Conservation (phyloP, 2,329 filamentous ascomycete species). For the Basipetospora sp. region DNA sequence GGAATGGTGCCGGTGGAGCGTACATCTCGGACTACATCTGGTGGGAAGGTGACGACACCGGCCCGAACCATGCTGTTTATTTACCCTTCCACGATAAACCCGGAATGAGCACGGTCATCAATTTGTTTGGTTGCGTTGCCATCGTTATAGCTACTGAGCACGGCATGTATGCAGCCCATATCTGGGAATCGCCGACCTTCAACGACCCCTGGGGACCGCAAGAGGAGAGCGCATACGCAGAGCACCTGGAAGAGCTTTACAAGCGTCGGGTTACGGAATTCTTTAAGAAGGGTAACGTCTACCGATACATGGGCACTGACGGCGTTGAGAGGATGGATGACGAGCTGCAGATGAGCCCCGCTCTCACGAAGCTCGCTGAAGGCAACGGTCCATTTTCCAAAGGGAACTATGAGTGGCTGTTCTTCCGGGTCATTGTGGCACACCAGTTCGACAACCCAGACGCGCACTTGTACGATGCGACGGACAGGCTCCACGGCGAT, state of each 20-base stretch:
- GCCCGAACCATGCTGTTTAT: slow-evolving; percentile 1
- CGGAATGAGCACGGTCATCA: background rate
- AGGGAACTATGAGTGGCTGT: background rate
- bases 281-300: slow-evolving; percentile 1
- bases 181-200: slow-evolving; percentile 4
- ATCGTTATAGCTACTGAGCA: background rate
- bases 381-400: background rate
- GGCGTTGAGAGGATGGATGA: background rate
- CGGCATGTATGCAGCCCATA: slow-evolving; percentile 1
- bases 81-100: background rate
- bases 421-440: background rate
- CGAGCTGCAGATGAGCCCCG: background rate
- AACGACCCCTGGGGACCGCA: background rate
- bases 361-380: background rate
- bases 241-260: background rate
- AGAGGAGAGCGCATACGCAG: background rate
- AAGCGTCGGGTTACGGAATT: slow-evolving; percentile 4
- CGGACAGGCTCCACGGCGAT: background rate
- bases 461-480: background rate
- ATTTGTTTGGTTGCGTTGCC: slow-evolving; percentile 1
- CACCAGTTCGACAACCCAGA: background rate
- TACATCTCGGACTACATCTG: no score
- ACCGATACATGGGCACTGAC: background rate
- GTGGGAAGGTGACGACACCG: background rate
- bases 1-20: background rate